Evolutionary conservation across 2,329 filamentous ascomycete species (phyloP), one percentile per base, ranked within the genome.

Genomic region (Stylonectria norvegica): DNA sequence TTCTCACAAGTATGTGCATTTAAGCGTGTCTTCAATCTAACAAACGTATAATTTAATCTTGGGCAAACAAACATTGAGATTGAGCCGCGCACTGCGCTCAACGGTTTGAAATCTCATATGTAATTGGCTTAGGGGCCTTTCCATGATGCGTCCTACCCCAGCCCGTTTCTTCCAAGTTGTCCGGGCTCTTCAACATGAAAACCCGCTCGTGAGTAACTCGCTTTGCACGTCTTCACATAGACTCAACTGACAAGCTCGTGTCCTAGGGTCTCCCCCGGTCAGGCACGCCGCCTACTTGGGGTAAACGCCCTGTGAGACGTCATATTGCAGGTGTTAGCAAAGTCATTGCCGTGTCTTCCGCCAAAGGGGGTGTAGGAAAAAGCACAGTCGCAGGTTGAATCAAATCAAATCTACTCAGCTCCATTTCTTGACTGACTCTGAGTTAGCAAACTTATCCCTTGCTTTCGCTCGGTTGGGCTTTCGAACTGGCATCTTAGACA

Each of bases 351-450:
- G 88, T 98, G 11, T 95, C 89, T 4, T 97, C 90, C 2, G 93
- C 93, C 11, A 98, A 98, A 61, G 93, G 93, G 3, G 93, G 93
- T n/a, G 93, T 98, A 1, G 93, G 93, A 1, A 98, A 98, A 63
- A 95, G 89, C 53, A 98, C 93, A 6, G 82, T 97, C 31, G 84
- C 91, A 43, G 85, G 87, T 87, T 57, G 37, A 66, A 63, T 23
- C 12, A 42, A 5, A 5, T 18, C 8, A 18, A 7, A 10, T 12
- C 12, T n/a, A n/a, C n/a, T n/a, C n/a, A n/a, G 17, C 5, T 15
- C 5, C 10, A 14, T n/a, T 33, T 12, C 19, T 18, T 17, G 8
- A 30, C 15, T 9, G 23, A 17, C 6, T 4, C 17, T 38, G 27
- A 0, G 2, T 27, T 48, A 76, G 80, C 79, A 33, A 98, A 98